phyloP scores from a whole-genome alignment of 2,329 filamentous ascomycete genomes.

The Pseudogymnoascus sp. region DNA sequence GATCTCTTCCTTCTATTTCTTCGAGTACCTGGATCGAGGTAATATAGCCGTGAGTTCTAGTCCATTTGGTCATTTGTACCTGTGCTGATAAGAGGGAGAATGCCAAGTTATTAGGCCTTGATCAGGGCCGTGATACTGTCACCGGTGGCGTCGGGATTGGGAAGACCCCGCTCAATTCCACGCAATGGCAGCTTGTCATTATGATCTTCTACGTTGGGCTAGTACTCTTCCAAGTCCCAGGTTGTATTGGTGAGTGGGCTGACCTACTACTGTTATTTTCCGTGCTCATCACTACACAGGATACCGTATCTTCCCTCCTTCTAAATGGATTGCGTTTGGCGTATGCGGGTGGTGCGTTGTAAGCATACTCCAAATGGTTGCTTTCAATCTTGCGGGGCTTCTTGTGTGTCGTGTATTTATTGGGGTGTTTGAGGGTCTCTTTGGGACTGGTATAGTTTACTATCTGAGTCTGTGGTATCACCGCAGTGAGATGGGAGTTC shows the following conservation, averaged over 20 bases:
- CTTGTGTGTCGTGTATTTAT: slow-evolving; percentile 18
- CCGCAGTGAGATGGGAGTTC: slow-evolving; percentile 16
- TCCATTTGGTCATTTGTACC: background rate
- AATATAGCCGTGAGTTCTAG: slow-evolving; percentile 14
- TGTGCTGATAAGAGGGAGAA: slow-evolving; percentile 12
- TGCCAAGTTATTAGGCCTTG: slow-evolving; percentile 15
- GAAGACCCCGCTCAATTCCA: slow-evolving; percentile 9
- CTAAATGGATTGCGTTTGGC: slow-evolving; percentile 18
- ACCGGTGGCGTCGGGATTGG: slow-evolving; percentile 13
- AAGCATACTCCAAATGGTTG: slow-evolving; percentile 16
- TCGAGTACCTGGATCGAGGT: slow-evolving; percentile 16
- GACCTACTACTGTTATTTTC: background rate
- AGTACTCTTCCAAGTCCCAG: slow-evolving; percentile 19
- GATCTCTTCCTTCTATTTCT: slow-evolving; percentile 16
- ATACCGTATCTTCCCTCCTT: slow-evolving; percentile 18
- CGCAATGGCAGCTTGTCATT: slow-evolving; percentile 15
- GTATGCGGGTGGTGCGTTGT: slow-evolving; percentile 16
- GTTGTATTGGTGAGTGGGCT: slow-evolving; percentile 12
- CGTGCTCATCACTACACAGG: background rate
- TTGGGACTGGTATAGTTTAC: slow-evolving; percentile 17
- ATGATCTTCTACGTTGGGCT: slow-evolving; percentile 20
- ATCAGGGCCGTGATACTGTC: slow-evolving; percentile 11
- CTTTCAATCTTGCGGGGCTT: slow-evolving; percentile 13
- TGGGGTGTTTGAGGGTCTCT: slow-evolving; percentile 16
- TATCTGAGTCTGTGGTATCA: slow-evolving; percentile 20